Evolutionary conservation across 306 rosid species (phyloP).

Genomic region (Trifolium repens): DNA sequence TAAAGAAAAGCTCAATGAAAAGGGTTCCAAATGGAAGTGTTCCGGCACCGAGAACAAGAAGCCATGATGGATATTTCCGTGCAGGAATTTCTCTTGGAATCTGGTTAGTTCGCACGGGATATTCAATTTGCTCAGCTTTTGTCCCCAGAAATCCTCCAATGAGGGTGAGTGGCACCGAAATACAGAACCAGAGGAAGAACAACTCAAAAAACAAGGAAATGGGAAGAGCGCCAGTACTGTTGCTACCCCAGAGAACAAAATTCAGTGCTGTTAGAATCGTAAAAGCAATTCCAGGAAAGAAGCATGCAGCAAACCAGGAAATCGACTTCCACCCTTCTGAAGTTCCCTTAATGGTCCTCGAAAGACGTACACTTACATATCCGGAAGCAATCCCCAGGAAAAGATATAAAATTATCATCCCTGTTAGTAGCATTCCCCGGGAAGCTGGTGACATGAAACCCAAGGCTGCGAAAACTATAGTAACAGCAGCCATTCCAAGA

Average conservation of each 20-base stretch:
- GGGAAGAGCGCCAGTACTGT: slow-evolving; percentile 93
- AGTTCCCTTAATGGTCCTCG: slow-evolving; percentile 92
- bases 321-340: slow-evolving; percentile 88
- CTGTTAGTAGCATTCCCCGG: slow-evolving; percentile 89
- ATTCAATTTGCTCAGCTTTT: slow-evolving; percentile 71
- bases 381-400: slow-evolving; percentile 89
- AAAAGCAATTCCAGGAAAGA: slow-evolving; percentile 92
- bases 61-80: slow-evolving; percentile 95
- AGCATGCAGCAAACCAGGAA: slow-evolving; percentile 86
- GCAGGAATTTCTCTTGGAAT: slow-evolving; percentile 94
- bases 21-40: slow-evolving; percentile 97
- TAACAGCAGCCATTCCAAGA: slow-evolving; percentile 87
- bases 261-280: slow-evolving; percentile 76
- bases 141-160: slow-evolving; percentile 89
- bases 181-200: slow-evolving; percentile 91
- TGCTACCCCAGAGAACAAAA: slow-evolving; percentile 92
- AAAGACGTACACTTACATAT: slow-evolving; percentile 86
- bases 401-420: slow-evolving; percentile 93
- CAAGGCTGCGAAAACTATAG: slow-evolving; percentile 85
- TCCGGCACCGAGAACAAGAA: slow-evolving; percentile 96
- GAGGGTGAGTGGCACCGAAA: slow-evolving; percentile 95
- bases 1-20: slow-evolving; percentile 94
- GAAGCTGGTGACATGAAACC: slow-evolving; percentile 77
- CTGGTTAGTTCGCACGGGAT: slow-evolving; percentile 92
- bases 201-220: slow-evolving; percentile 81